A percentile compares a stretch with the other conserved stretches of the same genome.
These are phyloP conservation scores for Penicillium pulvis DNA, from an alignment of 495 filamentous ascomycete genomes.

Conservation along the genomic window DNA sequence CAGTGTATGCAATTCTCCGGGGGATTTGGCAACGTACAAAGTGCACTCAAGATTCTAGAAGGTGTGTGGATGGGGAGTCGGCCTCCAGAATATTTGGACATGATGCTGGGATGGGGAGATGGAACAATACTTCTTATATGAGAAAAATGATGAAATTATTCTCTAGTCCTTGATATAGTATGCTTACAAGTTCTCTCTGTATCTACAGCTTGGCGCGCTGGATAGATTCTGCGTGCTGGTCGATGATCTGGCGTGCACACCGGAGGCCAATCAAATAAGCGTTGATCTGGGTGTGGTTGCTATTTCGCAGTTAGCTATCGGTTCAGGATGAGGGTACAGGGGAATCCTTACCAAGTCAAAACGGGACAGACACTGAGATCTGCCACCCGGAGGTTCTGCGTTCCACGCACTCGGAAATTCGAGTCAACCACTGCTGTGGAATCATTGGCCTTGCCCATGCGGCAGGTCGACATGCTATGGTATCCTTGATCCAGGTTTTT, in stretches of 20 bases:
- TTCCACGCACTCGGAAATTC: neutral
- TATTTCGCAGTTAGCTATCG: slow-evolving; percentile 2
- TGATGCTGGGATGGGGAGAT: slow-evolving; percentile 10
- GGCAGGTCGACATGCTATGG: slow-evolving; percentile 4
- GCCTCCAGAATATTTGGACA: slow-evolving; percentile 9
- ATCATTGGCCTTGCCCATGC: slow-evolving; percentile 3
- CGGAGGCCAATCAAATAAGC: slow-evolving; percentile 7
- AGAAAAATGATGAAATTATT: neutral
- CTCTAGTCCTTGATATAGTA: neutral
- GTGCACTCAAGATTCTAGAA: slow-evolving; percentile 12
- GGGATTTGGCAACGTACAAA: slow-evolving; percentile 14
- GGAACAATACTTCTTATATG: slow-evolving; percentile 8
- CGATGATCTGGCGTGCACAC: neutral
- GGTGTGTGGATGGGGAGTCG: slow-evolving; percentile 5
- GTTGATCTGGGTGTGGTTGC: slow-evolving; percentile 9
- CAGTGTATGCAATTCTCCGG: slow-evolving; percentile 12
- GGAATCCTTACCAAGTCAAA: slow-evolving; percentile 5
- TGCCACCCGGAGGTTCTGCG: slow-evolving; percentile 4
- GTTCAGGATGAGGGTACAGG: too few relatives aligned
- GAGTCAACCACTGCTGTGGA: neutral
- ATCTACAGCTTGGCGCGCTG: neutral
- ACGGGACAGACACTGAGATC: slow-evolving; percentile 7
- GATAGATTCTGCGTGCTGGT: neutral
- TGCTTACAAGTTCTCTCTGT: neutral
- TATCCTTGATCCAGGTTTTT: slow-evolving; percentile 9